phyloP scores from a whole-genome alignment of 805 yeast genomes.

The Pichia phayaonensis region DNA sequence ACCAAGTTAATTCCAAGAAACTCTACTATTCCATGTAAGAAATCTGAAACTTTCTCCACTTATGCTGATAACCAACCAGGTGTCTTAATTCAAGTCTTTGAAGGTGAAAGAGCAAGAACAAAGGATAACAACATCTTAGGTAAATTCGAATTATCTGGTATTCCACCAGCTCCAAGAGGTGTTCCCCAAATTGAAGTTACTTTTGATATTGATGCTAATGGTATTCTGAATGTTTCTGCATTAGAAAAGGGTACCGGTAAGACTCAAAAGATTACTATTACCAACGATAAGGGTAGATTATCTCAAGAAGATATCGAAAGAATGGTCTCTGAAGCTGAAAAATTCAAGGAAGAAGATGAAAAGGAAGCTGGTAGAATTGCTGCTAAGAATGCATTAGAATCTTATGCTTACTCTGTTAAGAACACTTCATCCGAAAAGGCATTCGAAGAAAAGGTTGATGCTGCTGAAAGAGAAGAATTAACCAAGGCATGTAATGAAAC shows the following conservation, averaged over 20 bases:
- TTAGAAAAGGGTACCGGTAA: conserved; percentile 49
- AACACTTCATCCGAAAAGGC: conserved; percentile 66
- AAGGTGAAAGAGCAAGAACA: conserved; percentile 76
- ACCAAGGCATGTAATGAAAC: conserved; percentile 79
- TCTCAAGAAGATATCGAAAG: conserved; percentile 56
- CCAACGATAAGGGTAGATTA: conserved; percentile 45
- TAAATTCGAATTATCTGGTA: conserved; percentile 61
- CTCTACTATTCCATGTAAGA: conserved; percentile 69
- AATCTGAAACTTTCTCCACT: conserved; percentile 68
- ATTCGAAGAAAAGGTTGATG: conserved; percentile 68
- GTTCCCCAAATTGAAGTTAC: conserved; percentile 72
- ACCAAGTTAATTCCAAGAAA: conserved; percentile 73
- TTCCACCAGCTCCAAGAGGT: conserved; percentile 73
- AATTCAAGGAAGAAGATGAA: conserved; percentile 56
- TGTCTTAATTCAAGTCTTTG: conserved; percentile 69
- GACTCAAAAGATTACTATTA: conserved; percentile 42
- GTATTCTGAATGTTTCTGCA: conserved; percentile 53
- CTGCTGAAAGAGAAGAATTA: conserved; percentile 44
- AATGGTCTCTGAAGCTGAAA: conserved; percentile 60
- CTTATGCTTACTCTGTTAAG: conserved; percentile 91
- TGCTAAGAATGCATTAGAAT: conserved; percentile 92
- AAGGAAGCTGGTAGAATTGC: conserved; percentile 76
- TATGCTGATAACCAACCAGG: conserved; percentile 84
- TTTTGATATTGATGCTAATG: conserved; percentile 78
- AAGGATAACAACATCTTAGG: conserved; percentile 74